phyloP scores from a whole-genome alignment of 129 eudicot genomes.

The Flaveria sonorensis region DNA sequence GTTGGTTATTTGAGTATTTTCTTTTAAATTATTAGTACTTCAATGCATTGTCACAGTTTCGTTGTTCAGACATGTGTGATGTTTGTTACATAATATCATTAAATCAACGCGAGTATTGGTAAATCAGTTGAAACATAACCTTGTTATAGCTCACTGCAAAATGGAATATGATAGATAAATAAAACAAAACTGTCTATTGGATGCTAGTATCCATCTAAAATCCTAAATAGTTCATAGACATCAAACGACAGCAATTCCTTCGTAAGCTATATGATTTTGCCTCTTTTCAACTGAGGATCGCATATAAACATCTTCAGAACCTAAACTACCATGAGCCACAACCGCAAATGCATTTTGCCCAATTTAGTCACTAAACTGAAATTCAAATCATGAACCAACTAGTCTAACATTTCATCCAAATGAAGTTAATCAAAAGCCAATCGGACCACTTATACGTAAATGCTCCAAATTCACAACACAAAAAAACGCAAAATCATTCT shows the following conservation, averaged over 20 bases:
- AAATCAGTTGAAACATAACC: not conserved
- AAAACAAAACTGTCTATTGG: not conserved
- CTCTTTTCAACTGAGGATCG: not conserved
- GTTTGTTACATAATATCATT: not conserved
- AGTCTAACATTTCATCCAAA: not conserved
- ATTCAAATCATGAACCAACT: constrained; percentile 2
- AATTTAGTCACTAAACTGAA: not conserved
- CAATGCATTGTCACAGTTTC: not conserved
- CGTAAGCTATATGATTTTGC: not conserved
- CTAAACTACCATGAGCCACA: not conserved
- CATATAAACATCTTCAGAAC: not conserved
- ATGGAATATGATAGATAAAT: not conserved
- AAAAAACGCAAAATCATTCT: not conserved
- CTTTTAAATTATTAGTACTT: not conserved
- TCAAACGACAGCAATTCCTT: not conserved
- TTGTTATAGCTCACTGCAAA: not conserved
- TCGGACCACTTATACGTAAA: not conserved
- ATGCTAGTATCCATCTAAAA: not conserved
- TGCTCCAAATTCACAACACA: not conserved
- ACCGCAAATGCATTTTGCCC: not conserved
- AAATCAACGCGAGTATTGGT: not conserved
- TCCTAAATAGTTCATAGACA: not conserved
- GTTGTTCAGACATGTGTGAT: not conserved
- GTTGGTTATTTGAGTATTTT: not conserved
- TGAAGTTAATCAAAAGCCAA: not conserved